phyloP scores from a whole-genome alignment of 208 protist species.

The Naegleria gruberi region DNA sequence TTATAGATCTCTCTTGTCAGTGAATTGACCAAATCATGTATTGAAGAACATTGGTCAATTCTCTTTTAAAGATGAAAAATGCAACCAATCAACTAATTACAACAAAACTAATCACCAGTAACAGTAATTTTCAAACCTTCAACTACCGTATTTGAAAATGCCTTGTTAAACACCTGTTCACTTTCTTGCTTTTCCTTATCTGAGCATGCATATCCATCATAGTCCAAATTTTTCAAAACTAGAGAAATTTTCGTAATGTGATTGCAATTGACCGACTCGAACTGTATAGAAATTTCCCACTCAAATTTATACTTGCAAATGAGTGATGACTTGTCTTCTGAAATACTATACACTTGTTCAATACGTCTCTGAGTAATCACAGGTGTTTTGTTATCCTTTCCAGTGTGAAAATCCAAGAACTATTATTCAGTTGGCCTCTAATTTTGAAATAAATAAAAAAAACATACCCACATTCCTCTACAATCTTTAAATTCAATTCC shows the following conservation, averaged over 20 bases:
- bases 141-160: background rate
- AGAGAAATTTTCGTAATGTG: background rate
- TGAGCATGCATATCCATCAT: background rate
- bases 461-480: background rate
- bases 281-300: background rate
- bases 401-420: constrained; percentile 8
- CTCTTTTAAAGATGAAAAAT: too few relatives aligned
- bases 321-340: background rate
- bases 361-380: background rate
- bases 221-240: background rate
- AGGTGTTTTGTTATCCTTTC: background rate
- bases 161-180: background rate
- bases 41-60: too few relatives aligned
- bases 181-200: background rate
- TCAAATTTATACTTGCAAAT: background rate
- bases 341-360: background rate
- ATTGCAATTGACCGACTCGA: background rate
- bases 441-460: too few relatives aligned
- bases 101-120: background rate
- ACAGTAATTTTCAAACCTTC: background rate
- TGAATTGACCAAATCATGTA: too few relatives aligned
- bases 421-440: too few relatives aligned
- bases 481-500: constrained; percentile 9
- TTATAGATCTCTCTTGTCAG: too few relatives aligned
- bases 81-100: too few relatives aligned